Base-by-base conservation (phyloP, 2,329 filamentous ascomycete genomes). In the Colletotrichum sp. region DNA sequence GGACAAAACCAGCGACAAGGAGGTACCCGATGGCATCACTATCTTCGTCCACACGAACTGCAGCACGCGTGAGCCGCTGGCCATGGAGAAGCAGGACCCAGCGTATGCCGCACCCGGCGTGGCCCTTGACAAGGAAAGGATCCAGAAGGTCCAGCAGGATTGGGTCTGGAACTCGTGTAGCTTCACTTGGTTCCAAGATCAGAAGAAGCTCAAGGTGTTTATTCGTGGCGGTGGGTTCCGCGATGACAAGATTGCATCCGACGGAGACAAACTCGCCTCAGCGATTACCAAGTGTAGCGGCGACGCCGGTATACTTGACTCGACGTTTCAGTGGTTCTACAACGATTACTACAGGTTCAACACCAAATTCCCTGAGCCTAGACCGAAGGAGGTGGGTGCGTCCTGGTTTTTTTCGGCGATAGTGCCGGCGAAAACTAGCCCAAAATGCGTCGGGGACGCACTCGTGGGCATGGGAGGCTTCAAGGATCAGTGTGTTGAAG, bases 11-110 rank as follows among this genome's bases (percentile, higher is more conserved):
- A 66, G 10, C 28, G 16, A 7, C 18, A 68, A 39, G 28, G 18
- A 39, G n/a, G 48, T 68, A 8, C 68, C 76, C 3, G 73, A 77
- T 61, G 77, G 78, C 10, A 55, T 55, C 7, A 55, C 74, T 4
- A 15, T 77, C 24, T 79, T 79, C 67, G 75, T 79, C 30, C 57
- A 43, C n/a, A 79, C 72, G 16, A 64, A 78, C 77, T 78, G 77
- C 77, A 48, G 63, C 16, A 79, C 77, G 21, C 77, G 78, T 34
- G 61, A 36, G 64, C 78, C 78, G 21, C 77, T 79, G 18, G 64
- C 61, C n/a, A 73, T 70, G 39, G 68, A 77, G 16, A 39, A 63
- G 65, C 78, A 79, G 66, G 75, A 78, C 39, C 69, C 72, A 7
- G 63, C 72, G 6, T 79, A 79, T 68, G 30, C 66, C 24, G 43